phyloP scores from a whole-genome alignment of 2,329 filamentous ascomycete genomes.

The Graphiopsis chlorocephala region DNA sequence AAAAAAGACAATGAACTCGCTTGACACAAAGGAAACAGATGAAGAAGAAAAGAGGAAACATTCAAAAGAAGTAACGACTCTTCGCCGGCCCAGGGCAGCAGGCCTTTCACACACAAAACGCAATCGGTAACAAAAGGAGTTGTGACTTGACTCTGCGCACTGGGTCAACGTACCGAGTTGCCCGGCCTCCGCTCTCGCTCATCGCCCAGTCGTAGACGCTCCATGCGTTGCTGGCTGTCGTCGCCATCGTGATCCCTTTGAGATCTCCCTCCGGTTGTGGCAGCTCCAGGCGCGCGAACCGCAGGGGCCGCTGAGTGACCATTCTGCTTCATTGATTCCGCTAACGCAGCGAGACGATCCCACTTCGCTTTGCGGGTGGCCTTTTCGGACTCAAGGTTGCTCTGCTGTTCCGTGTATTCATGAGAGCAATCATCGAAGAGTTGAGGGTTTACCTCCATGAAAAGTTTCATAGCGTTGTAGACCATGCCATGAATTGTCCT shows the following conservation, averaged over 20 bases:
- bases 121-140: slow-evolving; percentile 16
- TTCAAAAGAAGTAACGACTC: neutral
- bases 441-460: slow-evolving; percentile 99
- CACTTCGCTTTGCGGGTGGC: slow-evolving; percentile 80
- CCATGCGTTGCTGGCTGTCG: slow-evolving; percentile 75
- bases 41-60: slow-evolving; percentile 1
- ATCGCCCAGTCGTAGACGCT: slow-evolving; percentile 88
- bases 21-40: neutral
- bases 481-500: slow-evolving; percentile 99
- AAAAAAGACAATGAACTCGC: neutral
- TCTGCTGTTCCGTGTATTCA: slow-evolving; percentile 95
- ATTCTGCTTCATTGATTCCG: slow-evolving; percentile 49
- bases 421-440: slow-evolving; percentile 98
- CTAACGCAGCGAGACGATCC: slow-evolving; percentile 80
- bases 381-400: slow-evolving; percentile 82
- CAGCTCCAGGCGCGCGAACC: slow-evolving; percentile 26
- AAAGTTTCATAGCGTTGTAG: slow-evolving; percentile 99
- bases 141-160: slow-evolving; percentile 21
- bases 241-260: slow-evolving; percentile 63
- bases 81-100: slow-evolving; percentile 8
- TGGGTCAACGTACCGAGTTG: slow-evolving; percentile 38
- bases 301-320: slow-evolving; percentile 25
- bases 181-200: slow-evolving; percentile 48
- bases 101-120: slow-evolving; percentile 10
- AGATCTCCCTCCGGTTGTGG: slow-evolving; percentile 36